Conservation (phyloP, 2,329 filamentous ascomycete species). For the Talaromyces pinophilus region DNA sequence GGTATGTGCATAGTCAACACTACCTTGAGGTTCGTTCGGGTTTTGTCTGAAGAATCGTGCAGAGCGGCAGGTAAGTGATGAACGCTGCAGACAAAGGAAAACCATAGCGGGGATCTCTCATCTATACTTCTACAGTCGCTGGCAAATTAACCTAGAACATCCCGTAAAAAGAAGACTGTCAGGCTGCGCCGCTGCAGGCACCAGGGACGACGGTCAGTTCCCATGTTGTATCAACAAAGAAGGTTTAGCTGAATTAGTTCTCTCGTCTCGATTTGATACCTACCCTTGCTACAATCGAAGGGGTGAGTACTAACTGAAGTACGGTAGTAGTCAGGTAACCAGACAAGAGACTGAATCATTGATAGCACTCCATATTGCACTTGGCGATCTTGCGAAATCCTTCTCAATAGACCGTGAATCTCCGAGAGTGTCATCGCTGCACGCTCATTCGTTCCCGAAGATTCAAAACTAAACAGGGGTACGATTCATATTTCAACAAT, state of each 20-base stretch:
- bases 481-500: neutral
- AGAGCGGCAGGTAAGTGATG: neutral
- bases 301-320: neutral
- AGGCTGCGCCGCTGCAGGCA: neutral
- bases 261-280: neutral
- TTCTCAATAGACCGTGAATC: neutral
- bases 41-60: neutral
- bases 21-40: neutral
- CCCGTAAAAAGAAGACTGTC: neutral
- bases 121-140: neutral
- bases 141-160: neutral
- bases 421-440: neutral
- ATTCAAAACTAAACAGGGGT: neutral
- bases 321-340: neutral
- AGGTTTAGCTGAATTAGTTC: neutral
- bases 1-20: neutral
- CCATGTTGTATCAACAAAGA: neutral
- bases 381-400: neutral
- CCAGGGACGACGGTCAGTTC: neutral
- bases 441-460: slow-evolving; percentile 5
- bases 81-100: neutral
- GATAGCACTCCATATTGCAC: neutral
- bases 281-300: neutral
- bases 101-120: neutral
- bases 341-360: neutral